A percentile compares a stretch with the other conserved stretches of the same genome.
Conservation (phyloP, 169 alveolate species). For the Theileria luwenshuni region DNA sequence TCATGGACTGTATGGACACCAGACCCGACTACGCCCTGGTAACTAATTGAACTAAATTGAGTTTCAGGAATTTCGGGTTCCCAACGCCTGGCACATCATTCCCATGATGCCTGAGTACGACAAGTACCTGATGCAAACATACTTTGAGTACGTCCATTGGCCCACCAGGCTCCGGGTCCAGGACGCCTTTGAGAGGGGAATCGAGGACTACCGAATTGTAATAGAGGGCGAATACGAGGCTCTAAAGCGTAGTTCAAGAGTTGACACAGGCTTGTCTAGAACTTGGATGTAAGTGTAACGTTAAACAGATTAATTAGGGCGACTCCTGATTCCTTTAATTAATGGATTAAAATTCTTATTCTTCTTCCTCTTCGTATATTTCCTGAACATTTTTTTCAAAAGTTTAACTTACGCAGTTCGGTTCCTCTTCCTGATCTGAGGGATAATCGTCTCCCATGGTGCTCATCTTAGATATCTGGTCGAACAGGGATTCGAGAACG, state of each 20-base stretch:
- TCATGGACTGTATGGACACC: slow-evolving; percentile 70
- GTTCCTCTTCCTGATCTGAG: slow-evolving; percentile 39
- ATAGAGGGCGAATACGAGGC: slow-evolving; percentile 63
- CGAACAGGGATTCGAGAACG: slow-evolving; percentile 41
- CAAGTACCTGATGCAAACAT: slow-evolving; percentile 29
- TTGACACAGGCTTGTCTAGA: neutral
- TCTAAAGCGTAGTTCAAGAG: slow-evolving; percentile 18
- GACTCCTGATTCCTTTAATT: neutral
- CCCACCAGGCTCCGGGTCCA: slow-evolving; percentile 76
- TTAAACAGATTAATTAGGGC: slow-evolving; percentile 23
- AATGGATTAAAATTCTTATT: neutral
- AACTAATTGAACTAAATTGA: neutral
- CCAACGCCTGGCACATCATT: slow-evolving; percentile 59
- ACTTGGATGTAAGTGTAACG: too few species aligned
- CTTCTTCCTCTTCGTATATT: slow-evolving; percentile 3
- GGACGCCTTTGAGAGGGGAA: slow-evolving; percentile 72
- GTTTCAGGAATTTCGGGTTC: slow-evolving; percentile 54
- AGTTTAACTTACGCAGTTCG: slow-evolving; percentile 6
- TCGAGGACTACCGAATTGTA: slow-evolving; percentile 72
- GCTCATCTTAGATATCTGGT: slow-evolving; percentile 47
- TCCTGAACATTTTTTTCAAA: neutral
- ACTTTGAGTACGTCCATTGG: slow-evolving; percentile 73
- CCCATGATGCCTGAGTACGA: slow-evolving; percentile 62
- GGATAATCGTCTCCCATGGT: slow-evolving; percentile 20
- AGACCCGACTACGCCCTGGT: slow-evolving; percentile 70